Evolutionary conservation across 371 early-diverging fungal genomes (phyloP), one percentile per base, ranked within the genome.

Genomic region (Mucor racemosus): DNA sequence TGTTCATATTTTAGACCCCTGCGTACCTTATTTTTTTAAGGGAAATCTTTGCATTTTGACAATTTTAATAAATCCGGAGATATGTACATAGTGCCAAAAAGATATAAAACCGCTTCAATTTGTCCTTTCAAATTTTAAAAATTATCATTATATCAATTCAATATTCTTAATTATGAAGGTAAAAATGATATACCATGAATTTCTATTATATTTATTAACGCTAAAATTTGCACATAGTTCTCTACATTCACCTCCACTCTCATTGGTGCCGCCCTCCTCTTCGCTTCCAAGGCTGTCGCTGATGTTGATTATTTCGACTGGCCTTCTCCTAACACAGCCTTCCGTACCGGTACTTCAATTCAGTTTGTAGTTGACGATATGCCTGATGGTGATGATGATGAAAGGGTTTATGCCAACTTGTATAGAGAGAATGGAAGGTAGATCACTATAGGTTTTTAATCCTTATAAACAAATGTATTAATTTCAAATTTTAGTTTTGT

Each of bases 301-400:
- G 64, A 64, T 64, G 54, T 44, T 41, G 69, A 64, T 14, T 54
- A 54, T 42, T 60, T 64, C 59, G 39, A 59, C 15, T 60, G 34
- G 42, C 69, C 59, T 21, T 36, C 46, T 7, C 64, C 46, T 3
- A 55, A 60, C 4, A 36, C 60, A 8, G 17, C 42, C 10, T 69
- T 55, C 55, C 44, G 38, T 15, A 19, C 60, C 21, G 69, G 69
- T 6, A 58, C 53, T 17, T 39, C 36, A 11, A 58, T 69, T 15
- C 64, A 64, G 48, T 64, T 69, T 55, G 46, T 62, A 38, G 50
- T 58, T 21, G 62, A 69, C 33, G 67, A 67, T 9, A 62, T 62
- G 57, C 38, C 57, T 17, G 66, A 66, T 42, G 48, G 62, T 59
- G 64, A 64, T 64, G 64, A 59, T 60, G 31, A 55, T 39, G 69